Percentiles rank a stretch among this genome's conserved stretches.
These are phyloP conservation scores for Tolypocladium cylindrosporum DNA, from an alignment of 2,329 filamentous ascomycete species.

Conservation along the genomic window DNA sequence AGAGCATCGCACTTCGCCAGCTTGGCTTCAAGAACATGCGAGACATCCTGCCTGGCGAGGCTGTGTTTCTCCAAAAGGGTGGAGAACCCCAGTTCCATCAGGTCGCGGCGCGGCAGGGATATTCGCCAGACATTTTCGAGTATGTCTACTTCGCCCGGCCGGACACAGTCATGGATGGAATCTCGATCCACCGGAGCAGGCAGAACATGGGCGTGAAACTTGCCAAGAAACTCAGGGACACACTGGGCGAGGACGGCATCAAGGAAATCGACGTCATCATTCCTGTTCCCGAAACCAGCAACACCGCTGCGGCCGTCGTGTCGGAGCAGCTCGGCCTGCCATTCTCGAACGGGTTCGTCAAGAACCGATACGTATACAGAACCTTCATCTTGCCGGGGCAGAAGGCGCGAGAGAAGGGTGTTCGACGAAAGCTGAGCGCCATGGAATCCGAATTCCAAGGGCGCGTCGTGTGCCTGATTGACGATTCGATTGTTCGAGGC, in stretches of 20 bases:
- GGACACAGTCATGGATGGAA: slow-evolving; percentile 76
- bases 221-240: slow-evolving; percentile 58
- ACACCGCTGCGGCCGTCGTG: slow-evolving; percentile 68
- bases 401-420: slow-evolving; percentile 69
- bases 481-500: slow-evolving; percentile 78
- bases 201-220: slow-evolving; percentile 81
- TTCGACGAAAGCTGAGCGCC: slow-evolving; percentile 80
- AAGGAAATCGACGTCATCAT: slow-evolving; percentile 77
- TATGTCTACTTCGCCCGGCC: slow-evolving; percentile 81
- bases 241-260: slow-evolving; percentile 59
- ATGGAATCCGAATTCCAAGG: slow-evolving; percentile 78
- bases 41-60: slow-evolving; percentile 75
- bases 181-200: slow-evolving; percentile 73
- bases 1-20: slow-evolving; percentile 74
- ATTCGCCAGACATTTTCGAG: slow-evolving; percentile 73
- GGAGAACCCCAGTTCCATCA: slow-evolving; percentile 64
- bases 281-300: slow-evolving; percentile 64
- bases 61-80: slow-evolving; percentile 77
- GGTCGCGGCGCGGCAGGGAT: slow-evolving; percentile 56
- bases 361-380: slow-evolving; percentile 81
- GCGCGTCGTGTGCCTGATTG: slow-evolving; percentile 72
- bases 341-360: slow-evolving; percentile 74
- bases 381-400: slow-evolving; percentile 75
- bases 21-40: slow-evolving; percentile 68
- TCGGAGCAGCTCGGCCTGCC: slow-evolving; percentile 68